Evolutionary conservation across 2,329 filamentous ascomycete species (phyloP), one percentile per base, ranked within the genome.

Genomic region (Grosmannia huntii): DNA sequence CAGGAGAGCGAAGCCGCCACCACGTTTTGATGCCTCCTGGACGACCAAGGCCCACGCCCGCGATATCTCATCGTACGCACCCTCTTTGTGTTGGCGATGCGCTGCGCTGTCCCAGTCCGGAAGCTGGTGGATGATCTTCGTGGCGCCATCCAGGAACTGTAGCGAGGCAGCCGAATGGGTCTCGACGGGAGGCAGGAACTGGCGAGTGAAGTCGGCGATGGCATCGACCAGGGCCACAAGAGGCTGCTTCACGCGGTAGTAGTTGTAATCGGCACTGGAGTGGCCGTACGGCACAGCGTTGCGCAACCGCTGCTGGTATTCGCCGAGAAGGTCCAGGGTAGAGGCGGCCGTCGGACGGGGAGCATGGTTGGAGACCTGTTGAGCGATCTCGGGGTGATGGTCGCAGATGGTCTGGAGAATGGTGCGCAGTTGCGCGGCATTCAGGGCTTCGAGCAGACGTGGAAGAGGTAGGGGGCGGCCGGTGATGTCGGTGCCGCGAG

Each of bases 51-150:
- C 85, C 94, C 94, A 99, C 1, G 94, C 94, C 67, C 87, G 90
- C 28, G 89, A 86, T 62, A 99, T 91, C 68, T 97, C 94, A 66
- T 99, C 92, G 68, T 99, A 99, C 7, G 92, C 91, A 62, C 90
- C 90, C 64, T 96, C 87, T 72, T 96, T 96, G 75, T 95, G 89
- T 65, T 96, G 82, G 64, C 91, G 91, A 73, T 96, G 87, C 62
- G 89, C 84, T 60, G 87, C 87, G 51, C 85, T 89, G 64, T 94
- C 88, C 90, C 91, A 99, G 67, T 95, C 83, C 3, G 94, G 94
- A 50, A 99, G 78, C 46, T 85, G 80, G 70, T 99, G 91, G 59
- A 97, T 87, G 59, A 97, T 83, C 63, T 92, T 85, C 36, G 94
- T 99, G 60, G 88, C 92, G 52, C 86, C 87, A 64, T 99, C 89